phyloP scores from a whole-genome alignment of 2,329 filamentous ascomycete genomes.

The Cordyceps javanica region DNA sequence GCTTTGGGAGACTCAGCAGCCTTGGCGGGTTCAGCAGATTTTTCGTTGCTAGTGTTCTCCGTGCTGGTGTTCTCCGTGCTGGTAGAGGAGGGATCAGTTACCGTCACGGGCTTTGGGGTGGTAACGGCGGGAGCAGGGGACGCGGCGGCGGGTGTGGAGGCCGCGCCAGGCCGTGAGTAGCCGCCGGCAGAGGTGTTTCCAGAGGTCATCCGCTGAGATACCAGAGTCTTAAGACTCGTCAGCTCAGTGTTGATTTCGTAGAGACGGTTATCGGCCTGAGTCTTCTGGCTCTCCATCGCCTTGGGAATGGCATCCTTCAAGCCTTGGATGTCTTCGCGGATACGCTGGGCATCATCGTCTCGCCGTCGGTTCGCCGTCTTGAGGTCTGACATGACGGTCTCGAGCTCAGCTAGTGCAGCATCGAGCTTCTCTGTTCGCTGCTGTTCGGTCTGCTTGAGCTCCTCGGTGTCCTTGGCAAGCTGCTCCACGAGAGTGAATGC shows the following conservation, averaged over 20 bases:
- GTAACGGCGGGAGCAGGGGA: slow-evolving; percentile 1
- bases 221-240: slow-evolving; percentile 84
- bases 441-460: slow-evolving; percentile 80
- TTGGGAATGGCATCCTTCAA: slow-evolving; percentile 83
- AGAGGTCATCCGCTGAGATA: slow-evolving; percentile 55
- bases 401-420: slow-evolving; percentile 72
- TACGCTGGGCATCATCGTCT: slow-evolving; percentile 80
- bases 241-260: slow-evolving; percentile 83
- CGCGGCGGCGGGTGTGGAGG: background rate
- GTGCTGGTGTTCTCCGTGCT: slow-evolving; percentile 20
- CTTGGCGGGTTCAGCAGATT: slow-evolving; percentile 21
- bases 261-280: slow-evolving; percentile 71
- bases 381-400: slow-evolving; percentile 72
- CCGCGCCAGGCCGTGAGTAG: background rate
- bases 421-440: slow-evolving; percentile 80
- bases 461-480: slow-evolving; percentile 80
- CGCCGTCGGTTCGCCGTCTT: slow-evolving; percentile 75
- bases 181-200: slow-evolving; percentile 20
- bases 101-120: slow-evolving; percentile 14
- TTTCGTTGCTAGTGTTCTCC: slow-evolving; percentile 19
- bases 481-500: slow-evolving; percentile 91
- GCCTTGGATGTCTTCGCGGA: slow-evolving; percentile 78
- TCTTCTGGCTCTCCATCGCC: slow-evolving; percentile 82
- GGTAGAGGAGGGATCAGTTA: slow-evolving; percentile 17
- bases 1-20: slow-evolving; percentile 28